Percentiles rank a stretch among this genome's conserved stretches.
phyloP scores from a whole-genome alignment of 2,329 filamentous ascomycete species.

The Calonectria pteridis region DNA sequence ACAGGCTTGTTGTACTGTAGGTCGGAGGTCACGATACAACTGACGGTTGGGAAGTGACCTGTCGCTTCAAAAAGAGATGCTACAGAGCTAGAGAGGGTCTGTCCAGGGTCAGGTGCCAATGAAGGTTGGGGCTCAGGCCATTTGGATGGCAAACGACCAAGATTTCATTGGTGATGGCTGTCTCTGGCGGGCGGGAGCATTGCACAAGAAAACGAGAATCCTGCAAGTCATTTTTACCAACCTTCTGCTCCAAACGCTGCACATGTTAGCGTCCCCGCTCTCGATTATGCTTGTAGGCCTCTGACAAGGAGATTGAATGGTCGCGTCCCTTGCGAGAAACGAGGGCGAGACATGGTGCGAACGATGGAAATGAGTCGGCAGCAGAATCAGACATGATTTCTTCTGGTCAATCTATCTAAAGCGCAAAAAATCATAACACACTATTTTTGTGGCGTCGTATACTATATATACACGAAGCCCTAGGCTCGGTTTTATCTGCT shows the following conservation, averaged over 20 bases:
- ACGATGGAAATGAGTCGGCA: background rate
- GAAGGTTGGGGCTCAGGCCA: background rate
- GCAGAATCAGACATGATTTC: background rate
- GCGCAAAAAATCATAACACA: background rate
- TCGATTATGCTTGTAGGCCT: background rate
- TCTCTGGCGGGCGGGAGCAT: background rate
- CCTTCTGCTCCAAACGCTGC: too few relatives aligned
- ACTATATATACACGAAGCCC: slow-evolving; percentile 23
- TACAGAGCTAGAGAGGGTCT: background rate
- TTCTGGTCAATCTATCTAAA: slow-evolving; percentile 1
- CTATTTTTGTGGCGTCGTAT: slow-evolving; percentile 7
- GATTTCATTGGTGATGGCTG: background rate
- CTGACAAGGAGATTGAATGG: background rate
- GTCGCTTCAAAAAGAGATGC: background rate
- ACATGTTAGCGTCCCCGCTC: background rate
- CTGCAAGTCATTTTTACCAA: background rate
- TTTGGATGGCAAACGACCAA: background rate
- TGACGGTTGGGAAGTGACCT: background rate
- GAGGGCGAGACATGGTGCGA: background rate
- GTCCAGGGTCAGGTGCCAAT: background rate
- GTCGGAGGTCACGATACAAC: background rate
- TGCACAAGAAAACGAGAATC: background rate
- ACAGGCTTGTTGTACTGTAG: background rate
- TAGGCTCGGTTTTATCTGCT: slow-evolving; percentile 2
- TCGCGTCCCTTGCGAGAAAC: background rate